Base-by-base conservation (phyloP, 2,329 filamentous ascomycete genomes). In the Trichocomaceae sp. region DNA sequence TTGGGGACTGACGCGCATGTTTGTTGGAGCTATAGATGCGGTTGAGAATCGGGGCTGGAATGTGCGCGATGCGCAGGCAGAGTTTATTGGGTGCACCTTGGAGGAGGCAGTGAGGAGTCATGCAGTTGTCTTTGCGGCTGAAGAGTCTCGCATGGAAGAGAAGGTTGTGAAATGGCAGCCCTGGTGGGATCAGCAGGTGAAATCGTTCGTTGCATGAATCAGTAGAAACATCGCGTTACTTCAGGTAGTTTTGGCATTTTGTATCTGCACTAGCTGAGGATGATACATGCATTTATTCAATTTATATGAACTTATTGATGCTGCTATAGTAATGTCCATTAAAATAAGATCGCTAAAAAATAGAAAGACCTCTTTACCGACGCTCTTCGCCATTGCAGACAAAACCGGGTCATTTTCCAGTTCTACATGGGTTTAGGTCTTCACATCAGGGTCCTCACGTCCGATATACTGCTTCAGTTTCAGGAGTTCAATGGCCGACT, bases 381-480 rank as follows among this genome's bases (percentile, higher is more conserved):
- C 33, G n/a, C 33, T 37, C 33, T 37, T 29, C 33, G 33, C 33
- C 35, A 39, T 50, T 57, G 59, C 26, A 57, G 42, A 49, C 37
- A 31, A 29, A n/a, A 22, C 59, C 17, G 23, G 10, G 20, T 26
- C 13, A 26, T 19, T n/a, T 46, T 19, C 19, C 5, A 26, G 39
- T 15, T 35, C 23, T 29, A n/a, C 26, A 8, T 9, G 26, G 8
- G 22, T 20, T 75, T 85, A 97, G 58, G 92, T 99, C 85, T 91
- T 95, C 66, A 99, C 93, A 75, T 96, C 90, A 35, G 93, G 93
- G 78, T 96, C 87, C 65, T 90, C 90, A 58, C 91, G 86, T 69
- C 90, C 91, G 64, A 97, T 84, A 70, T 87, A 90, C 79, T 96
- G 88, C 79, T 96, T 88, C 74, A 99, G 86, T 79, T 92, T 90